A percentile compares a stretch with the other conserved stretches of the same genome.
These are phyloP conservation scores for Epichloe uncinata DNA, from an alignment of 2,329 filamentous ascomycete genomes.

Conservation along the genomic window DNA sequence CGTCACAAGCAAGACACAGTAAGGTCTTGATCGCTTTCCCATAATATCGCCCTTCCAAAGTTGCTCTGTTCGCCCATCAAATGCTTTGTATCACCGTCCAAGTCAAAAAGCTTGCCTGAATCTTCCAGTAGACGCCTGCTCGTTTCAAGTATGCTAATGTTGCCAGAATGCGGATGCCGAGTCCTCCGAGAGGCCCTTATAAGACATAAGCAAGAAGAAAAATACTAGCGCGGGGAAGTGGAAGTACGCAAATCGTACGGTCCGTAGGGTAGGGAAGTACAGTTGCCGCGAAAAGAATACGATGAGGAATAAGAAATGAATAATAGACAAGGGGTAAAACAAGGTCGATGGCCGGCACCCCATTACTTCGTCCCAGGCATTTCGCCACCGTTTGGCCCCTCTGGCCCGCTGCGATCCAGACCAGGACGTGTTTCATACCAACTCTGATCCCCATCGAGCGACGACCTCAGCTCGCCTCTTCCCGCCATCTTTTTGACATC, in stretches of 20 bases:
- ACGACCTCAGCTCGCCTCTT: slow-evolving; percentile 31
- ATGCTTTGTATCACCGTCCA: not conserved
- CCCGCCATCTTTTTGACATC: slow-evolving; percentile 60
- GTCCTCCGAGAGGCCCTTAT: not conserved
- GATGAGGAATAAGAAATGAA: not conserved
- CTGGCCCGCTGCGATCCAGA: slow-evolving; percentile 39
- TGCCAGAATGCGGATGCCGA: not conserved
- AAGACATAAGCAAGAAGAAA: not conserved
- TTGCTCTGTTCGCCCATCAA: not conserved
- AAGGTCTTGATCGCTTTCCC: not conserved
- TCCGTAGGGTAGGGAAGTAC: not conserved
- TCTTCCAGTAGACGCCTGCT: not conserved
- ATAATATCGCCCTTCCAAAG: not conserved
- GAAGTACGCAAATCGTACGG: not conserved
- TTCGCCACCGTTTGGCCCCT: slow-evolving; percentile 19
- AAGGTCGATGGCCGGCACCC: not conserved
- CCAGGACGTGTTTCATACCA: slow-evolving; percentile 33
- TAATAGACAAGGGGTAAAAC: not conserved
- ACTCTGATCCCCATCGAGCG: slow-evolving; percentile 24
- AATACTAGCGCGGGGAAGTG: not conserved
- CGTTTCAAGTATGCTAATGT: not conserved
- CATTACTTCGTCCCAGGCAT: slow-evolving; percentile 1
- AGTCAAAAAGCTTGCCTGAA: not conserved
- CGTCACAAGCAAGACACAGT: not conserved
- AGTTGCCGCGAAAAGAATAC: not conserved